These are phyloP conservation scores for Crithidia expoeki DNA, from an alignment of 208 protist species.

Conservation along the genomic window DNA sequence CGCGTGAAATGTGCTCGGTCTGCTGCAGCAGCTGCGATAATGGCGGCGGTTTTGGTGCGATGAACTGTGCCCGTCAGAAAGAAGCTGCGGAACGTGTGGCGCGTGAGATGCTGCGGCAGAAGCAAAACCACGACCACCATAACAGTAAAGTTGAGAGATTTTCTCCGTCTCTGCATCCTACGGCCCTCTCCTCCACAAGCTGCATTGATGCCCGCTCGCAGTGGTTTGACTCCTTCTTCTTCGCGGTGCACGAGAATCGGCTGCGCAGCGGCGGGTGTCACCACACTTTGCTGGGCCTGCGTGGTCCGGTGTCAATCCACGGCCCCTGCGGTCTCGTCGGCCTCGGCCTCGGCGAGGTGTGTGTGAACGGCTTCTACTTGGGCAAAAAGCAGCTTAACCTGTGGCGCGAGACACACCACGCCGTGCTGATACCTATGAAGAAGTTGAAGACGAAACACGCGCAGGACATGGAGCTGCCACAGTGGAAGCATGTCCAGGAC, in stretches of 20 bases:
- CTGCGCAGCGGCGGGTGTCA: constrained; percentile 42
- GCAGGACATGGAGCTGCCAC: constrained; percentile 35
- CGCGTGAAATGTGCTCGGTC: not conserved
- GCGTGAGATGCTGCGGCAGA: not conserved
- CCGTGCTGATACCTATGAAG: constrained; percentile 63
- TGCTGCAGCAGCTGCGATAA: not conserved
- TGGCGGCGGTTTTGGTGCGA: constrained; percentile 16
- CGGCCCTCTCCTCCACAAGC: constrained; percentile 3
- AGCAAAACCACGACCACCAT: not conserved
- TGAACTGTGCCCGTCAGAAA: constrained; percentile 11
- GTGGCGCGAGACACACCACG: constrained; percentile 49
- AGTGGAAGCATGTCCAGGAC: constrained; percentile 27
- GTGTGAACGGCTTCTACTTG: constrained; percentile 71
- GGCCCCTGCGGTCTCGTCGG: constrained; percentile 79
- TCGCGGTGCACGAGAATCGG: constrained; percentile 54
- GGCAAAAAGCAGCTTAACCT: constrained; percentile 70
- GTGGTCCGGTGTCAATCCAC: constrained; percentile 63
- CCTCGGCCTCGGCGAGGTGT: constrained; percentile 67
- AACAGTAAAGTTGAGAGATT: not conserved
- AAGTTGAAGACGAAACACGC: constrained; percentile 43
- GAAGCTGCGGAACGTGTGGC: not conserved
- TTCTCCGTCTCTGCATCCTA: constrained; percentile 10
- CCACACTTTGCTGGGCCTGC: constrained; percentile 70
- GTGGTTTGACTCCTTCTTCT: constrained; percentile 57
- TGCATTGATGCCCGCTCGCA: constrained; percentile 26